phyloP scores from a whole-genome alignment of 2,329 filamentous ascomycete species.

The Blastomyces parvus region DNA sequence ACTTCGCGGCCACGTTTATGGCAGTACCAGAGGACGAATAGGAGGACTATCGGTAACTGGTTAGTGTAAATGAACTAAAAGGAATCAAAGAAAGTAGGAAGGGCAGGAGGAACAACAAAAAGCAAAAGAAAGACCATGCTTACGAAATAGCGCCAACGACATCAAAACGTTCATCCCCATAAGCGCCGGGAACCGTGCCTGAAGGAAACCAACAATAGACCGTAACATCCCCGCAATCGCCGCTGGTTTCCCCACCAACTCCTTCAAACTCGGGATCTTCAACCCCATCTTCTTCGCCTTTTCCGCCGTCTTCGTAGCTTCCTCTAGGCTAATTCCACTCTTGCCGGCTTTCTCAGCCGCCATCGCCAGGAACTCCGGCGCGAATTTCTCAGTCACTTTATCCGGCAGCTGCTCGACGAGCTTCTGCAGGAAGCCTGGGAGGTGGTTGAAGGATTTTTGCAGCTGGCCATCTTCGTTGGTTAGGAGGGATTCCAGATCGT shows the following conservation, averaged over 20 bases:
- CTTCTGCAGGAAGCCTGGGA: slow-evolving; percentile 74
- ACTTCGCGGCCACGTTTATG: slow-evolving; percentile 87
- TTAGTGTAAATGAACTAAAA: slow-evolving; percentile 8
- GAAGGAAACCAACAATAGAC: slow-evolving; percentile 83
- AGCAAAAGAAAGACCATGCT: slow-evolving; percentile 28
- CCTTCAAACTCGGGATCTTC: slow-evolving; percentile 62
- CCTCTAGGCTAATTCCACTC: slow-evolving; percentile 52
- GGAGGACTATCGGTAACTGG: slow-evolving; percentile 58
- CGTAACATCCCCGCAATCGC: slow-evolving; percentile 73
- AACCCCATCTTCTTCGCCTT: slow-evolving; percentile 58
- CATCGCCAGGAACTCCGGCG: slow-evolving; percentile 71
- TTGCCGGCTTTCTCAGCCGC: slow-evolving; percentile 56
- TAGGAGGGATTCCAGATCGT: slow-evolving; percentile 67
- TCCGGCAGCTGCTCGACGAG: slow-evolving; percentile 75
- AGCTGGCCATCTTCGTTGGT: slow-evolving; percentile 55
- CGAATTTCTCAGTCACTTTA: slow-evolving; percentile 66
- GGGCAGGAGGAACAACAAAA: background rate
- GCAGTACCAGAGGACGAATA: slow-evolving; percentile 97
- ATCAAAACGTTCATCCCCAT: slow-evolving; percentile 86
- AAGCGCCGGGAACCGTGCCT: slow-evolving; percentile 79
- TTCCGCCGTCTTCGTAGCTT: slow-evolving; percentile 42
- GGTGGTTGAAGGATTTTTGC: slow-evolving; percentile 53
- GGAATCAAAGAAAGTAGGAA: background rate
- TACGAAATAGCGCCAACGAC: slow-evolving; percentile 79
- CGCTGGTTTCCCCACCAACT: slow-evolving; percentile 77